Conservation (phyloP, 164 flowering plant genomes). For the Dillenia turbinata region DNA sequence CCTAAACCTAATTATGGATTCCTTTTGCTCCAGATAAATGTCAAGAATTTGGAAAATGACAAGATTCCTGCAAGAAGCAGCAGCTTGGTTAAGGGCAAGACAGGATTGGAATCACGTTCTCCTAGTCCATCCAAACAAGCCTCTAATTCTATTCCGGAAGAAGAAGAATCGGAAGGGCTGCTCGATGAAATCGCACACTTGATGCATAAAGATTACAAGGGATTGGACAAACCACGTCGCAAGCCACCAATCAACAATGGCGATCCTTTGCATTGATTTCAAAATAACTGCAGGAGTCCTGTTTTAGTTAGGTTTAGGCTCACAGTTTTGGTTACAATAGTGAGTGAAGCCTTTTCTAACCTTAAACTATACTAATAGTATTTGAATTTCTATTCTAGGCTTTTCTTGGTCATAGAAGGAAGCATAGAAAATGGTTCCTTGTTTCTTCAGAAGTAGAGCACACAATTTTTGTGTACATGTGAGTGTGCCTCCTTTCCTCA, state of each 20-base stretch:
- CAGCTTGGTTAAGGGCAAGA: background rate
- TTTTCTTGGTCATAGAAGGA: background rate
- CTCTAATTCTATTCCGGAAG: background rate
- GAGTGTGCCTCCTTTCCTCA: too few species aligned
- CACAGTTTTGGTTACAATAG: background rate
- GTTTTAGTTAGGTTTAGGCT: constrained; percentile 8
- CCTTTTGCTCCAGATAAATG: constrained; percentile 4
- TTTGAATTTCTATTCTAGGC: background rate
- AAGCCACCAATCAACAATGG: constrained; percentile 49
- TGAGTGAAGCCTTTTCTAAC: background rate
- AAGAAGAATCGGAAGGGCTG: constrained; percentile 18
- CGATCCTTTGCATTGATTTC: constrained; percentile 26
- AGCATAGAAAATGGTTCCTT: constrained; percentile 2
- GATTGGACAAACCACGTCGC: constrained; percentile 23
- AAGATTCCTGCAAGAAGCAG: constrained; percentile 4
- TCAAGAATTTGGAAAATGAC: constrained; percentile 9
- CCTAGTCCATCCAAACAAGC: constrained; percentile 1
- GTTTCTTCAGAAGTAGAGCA: too few species aligned
- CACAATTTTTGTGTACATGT: too few species aligned
- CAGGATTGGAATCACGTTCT: constrained; percentile 5
- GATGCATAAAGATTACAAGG: constrained; percentile 44
- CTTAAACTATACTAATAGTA: background rate
- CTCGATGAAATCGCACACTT: constrained; percentile 36
- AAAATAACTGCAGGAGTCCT: background rate
- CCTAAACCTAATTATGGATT: background rate